Base-by-base conservation (phyloP, 805 yeast genomes). In the Ogataea nonfermentans region DNA sequence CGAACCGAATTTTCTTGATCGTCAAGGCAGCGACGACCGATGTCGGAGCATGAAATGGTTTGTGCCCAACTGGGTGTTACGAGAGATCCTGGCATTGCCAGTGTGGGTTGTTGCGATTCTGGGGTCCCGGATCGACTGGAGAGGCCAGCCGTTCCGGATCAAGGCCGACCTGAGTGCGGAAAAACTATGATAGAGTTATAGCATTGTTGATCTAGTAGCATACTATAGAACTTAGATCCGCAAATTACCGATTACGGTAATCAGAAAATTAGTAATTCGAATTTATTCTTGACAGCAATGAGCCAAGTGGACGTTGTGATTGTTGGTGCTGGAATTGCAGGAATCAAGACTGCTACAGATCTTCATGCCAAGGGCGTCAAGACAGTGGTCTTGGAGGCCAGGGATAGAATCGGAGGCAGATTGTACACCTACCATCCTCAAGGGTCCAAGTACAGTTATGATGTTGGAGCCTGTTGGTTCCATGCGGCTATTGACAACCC, bases 21-120 rank as follows among this genome's bases (percentile, higher is more conserved):
- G 35, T 58, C 24, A 24, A 67, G 4, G 57, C 65, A 2, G 62
- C 67, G 16, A 86, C 95, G 95, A 22, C 71, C 0, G 55, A 75
- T 24, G 40, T 9, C 40, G 39, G 24, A 32, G 42, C 5, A 24
- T 49, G 8, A 34, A n/a, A 38, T 32, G 52, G 59, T 42, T 62
- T 29, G 26, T 69, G 3, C 56, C 65, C 1, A 63, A 70, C 16
- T 88, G 96, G 96, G 24, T 73, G 0, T 56, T 77, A 24, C 68
- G 96, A 37, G 96, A 88, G 56, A 3, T 71, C 0, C 61, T 86
- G 37, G 96, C 96, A 1, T 63, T 88, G 14, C 95, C 95, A 0
- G 76, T 88, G 15, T 88, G 96, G 96, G 43, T 82, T 2, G 67
- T 66, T 20, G 95, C 96, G 1, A 81, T 88, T 82, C 48, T 69